Conservation (phyloP, 1,284 basidiomycete species). For the Cutaneotrichosporon daszewskae region DNA sequence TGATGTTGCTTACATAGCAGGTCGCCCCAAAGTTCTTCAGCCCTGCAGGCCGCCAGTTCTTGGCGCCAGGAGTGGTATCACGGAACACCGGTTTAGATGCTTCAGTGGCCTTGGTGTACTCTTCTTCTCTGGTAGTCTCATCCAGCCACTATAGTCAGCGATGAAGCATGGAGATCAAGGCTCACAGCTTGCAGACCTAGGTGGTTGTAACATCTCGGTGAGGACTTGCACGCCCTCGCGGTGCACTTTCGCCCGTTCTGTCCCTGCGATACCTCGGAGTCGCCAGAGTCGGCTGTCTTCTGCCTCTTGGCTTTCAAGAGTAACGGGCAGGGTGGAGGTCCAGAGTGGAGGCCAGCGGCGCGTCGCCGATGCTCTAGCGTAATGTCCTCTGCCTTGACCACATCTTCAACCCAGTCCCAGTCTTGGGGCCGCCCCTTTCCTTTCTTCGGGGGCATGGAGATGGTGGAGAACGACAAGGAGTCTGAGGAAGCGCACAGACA, state of each 20-base stretch:
- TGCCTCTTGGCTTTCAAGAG: neutral
- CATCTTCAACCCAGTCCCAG: constrained; percentile 48
- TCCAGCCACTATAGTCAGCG: constrained; percentile 50
- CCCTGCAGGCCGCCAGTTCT: constrained; percentile 77
- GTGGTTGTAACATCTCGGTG: constrained; percentile 78
- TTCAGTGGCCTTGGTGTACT: constrained; percentile 50
- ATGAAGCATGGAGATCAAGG: constrained; percentile 52
- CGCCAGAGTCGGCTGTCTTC: neutral
- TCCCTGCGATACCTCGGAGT: neutral
- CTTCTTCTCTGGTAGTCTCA: constrained; percentile 56
- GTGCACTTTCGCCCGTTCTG: constrained; percentile 54
- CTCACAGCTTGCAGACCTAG: constrained; percentile 62
- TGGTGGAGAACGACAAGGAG: neutral
- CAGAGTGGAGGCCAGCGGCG: neutral
- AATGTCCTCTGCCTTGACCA: constrained; percentile 31
- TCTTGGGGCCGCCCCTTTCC: constrained; percentile 48
- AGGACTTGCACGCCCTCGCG: constrained; percentile 61
- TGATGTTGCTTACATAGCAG: constrained; percentile 57
- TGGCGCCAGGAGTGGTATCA: too few species aligned
- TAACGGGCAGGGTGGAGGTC: too few species aligned
- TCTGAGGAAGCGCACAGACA: neutral
- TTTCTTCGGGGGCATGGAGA: neutral
- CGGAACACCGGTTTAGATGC: neutral
- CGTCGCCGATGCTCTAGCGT: constrained; percentile 1
- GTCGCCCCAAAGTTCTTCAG: constrained; percentile 90